phyloP scores from a whole-genome alignment of 805 yeast genomes.

The Pichia insulana region DNA sequence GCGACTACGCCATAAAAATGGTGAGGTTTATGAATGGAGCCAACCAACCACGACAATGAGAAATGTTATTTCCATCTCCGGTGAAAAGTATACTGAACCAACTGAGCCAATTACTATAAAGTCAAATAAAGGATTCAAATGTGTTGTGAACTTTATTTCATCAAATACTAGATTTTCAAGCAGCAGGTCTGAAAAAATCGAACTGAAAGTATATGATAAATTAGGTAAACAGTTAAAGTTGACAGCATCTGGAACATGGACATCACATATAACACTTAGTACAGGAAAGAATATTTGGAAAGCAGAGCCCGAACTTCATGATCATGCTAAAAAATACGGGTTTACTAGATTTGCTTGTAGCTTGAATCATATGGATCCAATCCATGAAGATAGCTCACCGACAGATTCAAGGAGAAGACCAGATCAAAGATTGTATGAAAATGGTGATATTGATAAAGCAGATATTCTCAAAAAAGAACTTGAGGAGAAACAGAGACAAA shows the following conservation, averaged over 20 bases:
- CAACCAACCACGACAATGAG: slow-evolving; percentile 79
- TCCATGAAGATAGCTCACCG: slow-evolving; percentile 69
- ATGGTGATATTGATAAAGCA: slow-evolving; percentile 61
- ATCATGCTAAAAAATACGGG: slow-evolving; percentile 65
- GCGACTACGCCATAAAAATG: slow-evolving; percentile 46
- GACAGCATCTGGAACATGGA: slow-evolving; percentile 72
- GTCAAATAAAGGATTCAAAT: slow-evolving; percentile 59
- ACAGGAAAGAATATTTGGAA: slow-evolving; percentile 53
- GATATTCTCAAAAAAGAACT: slow-evolving; percentile 58
- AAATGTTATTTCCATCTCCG: slow-evolving; percentile 67
- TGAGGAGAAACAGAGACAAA: slow-evolving; percentile 73
- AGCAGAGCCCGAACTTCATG: slow-evolving; percentile 53
- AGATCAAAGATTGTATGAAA: slow-evolving; percentile 66
- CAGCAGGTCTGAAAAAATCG: slow-evolving; percentile 66
- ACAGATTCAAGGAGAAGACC: slow-evolving; percentile 90
- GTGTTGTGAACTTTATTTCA: slow-evolving; percentile 61
- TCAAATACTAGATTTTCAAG: slow-evolving; percentile 81
- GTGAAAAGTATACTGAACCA: slow-evolving; percentile 92
- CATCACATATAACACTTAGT: slow-evolving; percentile 47
- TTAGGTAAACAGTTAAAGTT: slow-evolving; percentile 26
- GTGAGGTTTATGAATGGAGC: slow-evolving; percentile 71
- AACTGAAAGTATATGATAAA: slow-evolving; percentile 34
- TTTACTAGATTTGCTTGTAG: slow-evolving; percentile 77
- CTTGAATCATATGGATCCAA: slow-evolving; percentile 65
- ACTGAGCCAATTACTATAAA: slow-evolving; percentile 55